Evolutionary conservation across 768 basidiomycete species (phyloP), one percentile per base, ranked within the genome.

Genomic region (Tylopilus felleus): DNA sequence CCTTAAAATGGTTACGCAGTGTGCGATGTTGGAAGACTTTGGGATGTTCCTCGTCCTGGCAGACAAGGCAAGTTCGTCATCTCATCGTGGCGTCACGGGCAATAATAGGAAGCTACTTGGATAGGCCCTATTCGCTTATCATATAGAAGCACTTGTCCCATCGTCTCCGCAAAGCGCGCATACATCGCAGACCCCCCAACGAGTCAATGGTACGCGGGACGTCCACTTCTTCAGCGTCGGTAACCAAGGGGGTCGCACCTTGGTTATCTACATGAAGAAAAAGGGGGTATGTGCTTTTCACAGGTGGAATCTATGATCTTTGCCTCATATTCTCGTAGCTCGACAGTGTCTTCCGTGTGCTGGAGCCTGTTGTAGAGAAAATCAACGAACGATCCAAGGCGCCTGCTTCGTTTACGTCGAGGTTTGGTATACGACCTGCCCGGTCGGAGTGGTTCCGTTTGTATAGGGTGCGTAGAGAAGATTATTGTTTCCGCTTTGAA

Each of bases 201-300:
- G 94, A 60, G 77, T 98, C 36, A 93, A 88, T 64, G 89, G 91
- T 0, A 90, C 84, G 36, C 90, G 90, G 66, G 94, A 98, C 58
- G 93, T 98, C 10, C 87, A 92, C 57, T 98, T 96, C 76, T 98
- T 99, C 76, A 90, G 88, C 61, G 92, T 96, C 23, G 96, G 96
- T 5, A 86, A 82, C 46, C 78, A 98, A 19, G 84, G 86, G 46
- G 88, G 88, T 13, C 83, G 96, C 7, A 97, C 95, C 0, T 75
- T 99, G 21, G 87, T 98, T 23, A 85, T 96, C 40, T 96, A 91
- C 67, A 95, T 97, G 88, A 94, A 94, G 79, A 91, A 90, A 72
- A 95, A 95, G 74, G 90, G 90, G 40, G 84, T 84, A 59, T 33
- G 80, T 66, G 4, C 16, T 46, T 50, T 29, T 40, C 22, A 6